Evolutionary conservation across 495 filamentous ascomycete genomes (phyloP), one percentile per base, ranked within the genome.

Genomic region (Baudoinia panamericana): DNA sequence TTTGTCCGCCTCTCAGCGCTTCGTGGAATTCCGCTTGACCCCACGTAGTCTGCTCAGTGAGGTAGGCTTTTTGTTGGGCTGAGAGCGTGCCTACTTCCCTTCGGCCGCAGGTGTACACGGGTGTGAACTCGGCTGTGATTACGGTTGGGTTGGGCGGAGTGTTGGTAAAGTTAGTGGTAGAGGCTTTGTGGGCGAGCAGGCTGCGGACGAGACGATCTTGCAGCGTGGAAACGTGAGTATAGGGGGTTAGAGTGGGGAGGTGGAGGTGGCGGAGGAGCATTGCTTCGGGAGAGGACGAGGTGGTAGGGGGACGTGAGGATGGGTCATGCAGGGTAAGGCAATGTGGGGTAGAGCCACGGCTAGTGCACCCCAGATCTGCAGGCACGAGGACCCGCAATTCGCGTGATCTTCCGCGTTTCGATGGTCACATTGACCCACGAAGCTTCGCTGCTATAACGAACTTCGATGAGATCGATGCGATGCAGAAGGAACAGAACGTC

Each of bases 41-140:
- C 15, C 30, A 19, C n/a, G 16, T 21, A 1, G 39, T 44, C 18
- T 56, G 38, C 26, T 57, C 55, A 23, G 48, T 53, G 3, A 75
- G 58, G 30, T 66, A 57, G 0, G 45, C 40, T 23, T 50, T 55
- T 35, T 67, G 62, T 24, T 45, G 52, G 42, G 55, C 54, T 15
- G 69, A 68, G 39, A 78, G 68, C 1, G 71, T 68, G 10, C 67
- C 66, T 2, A 75, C 63, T 58, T 93, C 85, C 32, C 90, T 80
- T 6, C 90, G 79, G 43, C 90, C 90, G 50, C 80, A 78, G 21
- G 90, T 96, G 63, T 87, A 97, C 41, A 86, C 82, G 6, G 85
- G 83, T 45, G 74, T 61, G 28, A 86, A 84, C 39, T 80, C 74
- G 65, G 90, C 87, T 45, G 84, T 87, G 39, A 96, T 65, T 41